Percentiles rank a stretch among this genome's conserved stretches.
Conservation (phyloP, 78 protist genomes). For the Speleostelium caveatum region DNA sequence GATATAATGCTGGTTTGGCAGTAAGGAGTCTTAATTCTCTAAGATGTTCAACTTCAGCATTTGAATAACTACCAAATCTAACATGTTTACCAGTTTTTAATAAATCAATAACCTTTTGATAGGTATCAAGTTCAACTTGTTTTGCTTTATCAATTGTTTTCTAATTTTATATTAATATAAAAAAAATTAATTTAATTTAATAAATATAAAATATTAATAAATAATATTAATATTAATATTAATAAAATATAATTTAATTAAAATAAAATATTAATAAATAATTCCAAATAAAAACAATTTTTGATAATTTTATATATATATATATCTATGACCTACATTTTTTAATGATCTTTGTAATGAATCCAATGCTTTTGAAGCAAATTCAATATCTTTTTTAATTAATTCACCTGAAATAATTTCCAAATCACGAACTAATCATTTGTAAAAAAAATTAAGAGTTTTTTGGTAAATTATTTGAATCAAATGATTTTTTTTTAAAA, state of each 20-base stretch:
- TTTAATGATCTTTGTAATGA: slow-evolving; percentile 10
- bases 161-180: too few relatives aligned
- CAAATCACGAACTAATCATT: slow-evolving; percentile 94
- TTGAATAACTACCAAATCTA: slow-evolving; percentile 46
- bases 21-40: slow-evolving; percentile 91
- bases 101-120: slow-evolving; percentile 14
- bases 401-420: slow-evolving; percentile 95
- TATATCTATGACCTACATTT: slow-evolving; percentile 14
- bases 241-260: slow-evolving; percentile 2
- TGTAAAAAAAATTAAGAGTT: too few relatives aligned
- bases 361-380: slow-evolving; percentile 19
- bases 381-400: slow-evolving; percentile 91
- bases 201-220: neutral
- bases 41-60: slow-evolving; percentile 84
- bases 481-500: too few relatives aligned
- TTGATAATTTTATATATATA: neutral
- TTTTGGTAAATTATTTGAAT: too few relatives aligned
- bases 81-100: slow-evolving; percentile 68
- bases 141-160: slow-evolving; percentile 65
- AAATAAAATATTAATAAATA: neutral
- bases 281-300: too few relatives aligned
- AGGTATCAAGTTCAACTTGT: slow-evolving; percentile 52
- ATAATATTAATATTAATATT: neutral
- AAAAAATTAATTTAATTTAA: neutral
- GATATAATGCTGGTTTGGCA: slow-evolving; percentile 96